Base-by-base conservation (phyloP, 2,329 filamentous ascomycete genomes). In the Xylaria polymorpha region DNA sequence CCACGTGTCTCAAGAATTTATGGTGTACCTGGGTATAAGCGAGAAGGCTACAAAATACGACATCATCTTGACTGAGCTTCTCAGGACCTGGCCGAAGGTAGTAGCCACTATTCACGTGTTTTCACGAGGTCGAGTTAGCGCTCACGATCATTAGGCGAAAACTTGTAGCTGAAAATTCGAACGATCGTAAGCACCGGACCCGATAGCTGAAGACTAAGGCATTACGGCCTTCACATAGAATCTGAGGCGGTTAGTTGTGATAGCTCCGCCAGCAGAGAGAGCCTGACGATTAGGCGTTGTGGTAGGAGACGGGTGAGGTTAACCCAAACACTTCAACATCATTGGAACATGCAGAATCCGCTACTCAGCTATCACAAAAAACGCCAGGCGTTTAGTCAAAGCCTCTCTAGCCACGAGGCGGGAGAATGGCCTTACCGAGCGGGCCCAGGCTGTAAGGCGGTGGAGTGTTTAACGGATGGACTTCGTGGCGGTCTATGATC, bases 1-100 rank as follows among this genome's bases (percentile, higher is more conserved):
- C 48, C 65, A 68, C 58, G 61, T 70, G 68, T 62, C 20, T 65
- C 39, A 18, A 61, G 64, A 25, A 39, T n/a, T n/a, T 43, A 64
- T 25, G 37, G 50, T 35, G 12, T 43, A 48, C 48, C 53, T 46
- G 46, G 15, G 37, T n/a, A 43, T 8, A 35, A 32, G 60, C 43
- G 20, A 43, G 51, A 43, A 29, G 35, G 29, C 6, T 29, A 37
- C 39, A 37, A 65, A 41, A 37, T 22, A 37, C 22, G 22, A 25
- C 46, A 46, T 43, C 32, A 29, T 25, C 37, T 59, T 29, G 32
- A 55, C 22, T 29, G 9, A 43, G 35, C 51, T 32, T 9, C 25
- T 60, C 29, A 66, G n/a, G 41, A 59, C 15, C 51, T 32, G 32
- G 44, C 50, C 22, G 25, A 51, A 32, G 12, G 37, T 46, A 60